Percentiles rank a stretch among this genome's conserved stretches.
Evolutionary conservation across 805 yeast species (phyloP).

Genomic region (Myxozyma geophila): DNA sequence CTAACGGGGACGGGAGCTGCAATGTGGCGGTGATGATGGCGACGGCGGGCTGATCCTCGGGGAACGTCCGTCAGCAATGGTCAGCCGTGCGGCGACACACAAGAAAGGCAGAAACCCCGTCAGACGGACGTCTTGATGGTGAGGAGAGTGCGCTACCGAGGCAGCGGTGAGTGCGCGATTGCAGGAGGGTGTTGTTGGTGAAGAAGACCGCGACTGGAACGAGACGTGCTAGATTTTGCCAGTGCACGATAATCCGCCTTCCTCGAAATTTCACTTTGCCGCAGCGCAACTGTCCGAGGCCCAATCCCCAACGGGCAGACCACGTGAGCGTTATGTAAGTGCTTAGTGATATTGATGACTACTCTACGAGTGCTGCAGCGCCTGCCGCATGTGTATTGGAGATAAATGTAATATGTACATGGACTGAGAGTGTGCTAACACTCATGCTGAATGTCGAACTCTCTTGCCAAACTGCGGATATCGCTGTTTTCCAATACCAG

Average conservation of each 20-base stretch:
- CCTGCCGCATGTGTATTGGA: not conserved
- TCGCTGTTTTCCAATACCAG: not conserved
- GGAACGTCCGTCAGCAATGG: not conserved
- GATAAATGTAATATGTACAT: not conserved
- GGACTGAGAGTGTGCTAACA: not conserved
- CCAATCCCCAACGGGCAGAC: not conserved
- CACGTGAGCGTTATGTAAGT: not conserved
- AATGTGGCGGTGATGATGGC: not conserved
- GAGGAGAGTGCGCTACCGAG: not conserved
- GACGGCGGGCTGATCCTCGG: not conserved
- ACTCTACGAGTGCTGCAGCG: too few species aligned
- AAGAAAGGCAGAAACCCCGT: not conserved
- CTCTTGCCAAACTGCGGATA: not conserved
- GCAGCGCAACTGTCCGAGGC: not conserved
- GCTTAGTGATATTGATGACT: not conserved
- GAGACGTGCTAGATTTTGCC: not conserved
- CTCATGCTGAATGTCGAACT: not conserved
- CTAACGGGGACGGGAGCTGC: not conserved
- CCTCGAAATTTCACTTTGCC: not conserved
- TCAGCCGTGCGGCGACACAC: constrained; percentile 6
- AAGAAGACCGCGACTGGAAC: not conserved
- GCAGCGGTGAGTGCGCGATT: not conserved
- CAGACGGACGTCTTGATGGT: not conserved
- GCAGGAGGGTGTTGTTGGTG: not conserved
- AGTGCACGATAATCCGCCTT: constrained; percentile 1